phyloP scores from a whole-genome alignment of 805 yeast genomes.

The Barnettozyma populi region DNA sequence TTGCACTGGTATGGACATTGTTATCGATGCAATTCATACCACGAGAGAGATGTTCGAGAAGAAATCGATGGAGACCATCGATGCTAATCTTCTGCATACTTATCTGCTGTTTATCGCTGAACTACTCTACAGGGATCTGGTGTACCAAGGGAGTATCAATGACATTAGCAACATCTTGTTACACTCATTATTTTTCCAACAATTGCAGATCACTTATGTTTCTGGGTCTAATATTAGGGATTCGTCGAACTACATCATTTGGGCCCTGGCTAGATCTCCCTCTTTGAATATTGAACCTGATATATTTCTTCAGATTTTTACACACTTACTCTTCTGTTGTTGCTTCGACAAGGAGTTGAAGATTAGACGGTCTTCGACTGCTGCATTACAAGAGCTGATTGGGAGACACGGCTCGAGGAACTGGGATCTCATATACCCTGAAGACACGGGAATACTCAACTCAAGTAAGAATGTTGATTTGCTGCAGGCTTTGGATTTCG shows the following conservation, averaged over 20 bases:
- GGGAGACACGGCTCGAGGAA: conserved; percentile 61
- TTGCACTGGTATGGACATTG: conserved; percentile 38
- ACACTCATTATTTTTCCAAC: conserved; percentile 51
- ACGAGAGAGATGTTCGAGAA: conserved; percentile 23
- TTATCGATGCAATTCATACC: conserved; percentile 22
- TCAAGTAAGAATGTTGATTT: conserved; percentile 37
- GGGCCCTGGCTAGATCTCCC: conserved; percentile 58
- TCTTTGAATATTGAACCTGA: conserved; percentile 23
- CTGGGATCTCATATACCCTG: conserved; percentile 25
- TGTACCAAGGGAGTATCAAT: conserved; percentile 9
- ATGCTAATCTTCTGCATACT: conserved; percentile 29
- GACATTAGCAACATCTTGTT: conserved; percentile 32
- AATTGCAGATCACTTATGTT: conserved; percentile 42
- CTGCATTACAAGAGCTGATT: conserved; percentile 79
- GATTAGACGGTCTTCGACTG: conserved; percentile 76
- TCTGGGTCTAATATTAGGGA: conserved; percentile 73
- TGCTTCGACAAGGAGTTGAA: conserved; percentile 71
- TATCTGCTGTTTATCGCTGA: conserved; percentile 33
- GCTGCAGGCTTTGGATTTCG: conserved; percentile 55
- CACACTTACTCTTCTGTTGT: conserved; percentile 41
- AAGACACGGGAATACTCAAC: conserved; percentile 24
- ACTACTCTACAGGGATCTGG: conserved; percentile 16
- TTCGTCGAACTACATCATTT: conserved; percentile 76
- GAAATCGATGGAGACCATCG: conserved; percentile 28
- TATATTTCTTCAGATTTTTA: conserved; percentile 20